Conservation (phyloP, 106 monocot genomes). For the Dioscorea dumetorum region DNA sequence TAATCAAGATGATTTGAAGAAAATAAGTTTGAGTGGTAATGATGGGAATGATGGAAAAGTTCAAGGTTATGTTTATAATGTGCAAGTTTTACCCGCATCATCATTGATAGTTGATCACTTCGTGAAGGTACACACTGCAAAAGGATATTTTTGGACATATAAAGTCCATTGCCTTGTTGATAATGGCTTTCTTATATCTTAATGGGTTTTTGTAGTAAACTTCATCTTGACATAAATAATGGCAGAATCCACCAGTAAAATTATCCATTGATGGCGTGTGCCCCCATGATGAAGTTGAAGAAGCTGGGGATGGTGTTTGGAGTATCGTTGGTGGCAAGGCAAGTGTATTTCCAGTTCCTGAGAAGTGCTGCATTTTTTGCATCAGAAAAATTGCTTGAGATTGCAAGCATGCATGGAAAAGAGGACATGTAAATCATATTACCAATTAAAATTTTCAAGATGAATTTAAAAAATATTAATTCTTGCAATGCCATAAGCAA, state of each 20-base stretch:
- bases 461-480: no score
- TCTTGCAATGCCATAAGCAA: no score
- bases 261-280: constrained; percentile 57
- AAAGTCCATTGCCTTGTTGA: neutral
- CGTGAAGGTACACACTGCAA: constrained; percentile 35
- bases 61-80: constrained; percentile 53
- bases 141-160: neutral
- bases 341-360: neutral
- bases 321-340: constrained; percentile 92
- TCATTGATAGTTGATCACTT: constrained; percentile 45
- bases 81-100: constrained; percentile 32
- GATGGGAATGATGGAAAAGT: constrained; percentile 34
- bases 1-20: constrained; percentile 22
- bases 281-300: constrained; percentile 71
- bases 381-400: neutral
- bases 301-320: constrained; percentile 68
- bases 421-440: no score
- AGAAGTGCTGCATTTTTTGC: no score
- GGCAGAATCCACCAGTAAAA: constrained; percentile 71
- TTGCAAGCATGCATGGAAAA: neutral
- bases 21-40: constrained; percentile 47
- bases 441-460: no score
- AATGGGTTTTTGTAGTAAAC: neutral
- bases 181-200: neutral
- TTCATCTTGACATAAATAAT: neutral